Conservation (phyloP, 192 early-diverging fungal species). For the Entomortierella chlamydospora region DNA sequence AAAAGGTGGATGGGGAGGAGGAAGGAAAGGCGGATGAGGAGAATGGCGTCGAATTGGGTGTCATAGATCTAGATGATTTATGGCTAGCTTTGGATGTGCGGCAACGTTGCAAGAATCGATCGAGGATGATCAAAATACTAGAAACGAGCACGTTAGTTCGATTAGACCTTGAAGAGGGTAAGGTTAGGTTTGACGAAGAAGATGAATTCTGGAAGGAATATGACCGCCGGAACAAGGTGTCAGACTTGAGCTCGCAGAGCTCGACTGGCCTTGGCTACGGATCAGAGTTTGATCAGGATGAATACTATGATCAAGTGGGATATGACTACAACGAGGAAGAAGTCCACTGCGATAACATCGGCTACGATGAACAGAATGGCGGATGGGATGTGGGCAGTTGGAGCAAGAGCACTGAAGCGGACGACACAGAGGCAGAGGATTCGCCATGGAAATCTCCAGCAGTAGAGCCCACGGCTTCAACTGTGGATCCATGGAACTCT, state of each 20-base stretch:
- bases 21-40: not conserved
- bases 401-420: not conserved
- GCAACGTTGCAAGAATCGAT: slow-evolving; percentile 62
- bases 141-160: slow-evolving; percentile 26
- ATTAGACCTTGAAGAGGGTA: slow-evolving; percentile 15
- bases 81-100: slow-evolving; percentile 48
- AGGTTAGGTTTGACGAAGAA: slow-evolving; percentile 14
- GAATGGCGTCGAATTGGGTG: slow-evolving; percentile 25
- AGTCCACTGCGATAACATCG: not conserved
- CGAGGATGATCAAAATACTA: slow-evolving; percentile 40
- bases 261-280: not conserved
- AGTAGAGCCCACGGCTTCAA: no score
- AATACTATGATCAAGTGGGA: not conserved
- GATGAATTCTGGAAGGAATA: slow-evolving; percentile 27
- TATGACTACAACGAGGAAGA: not conserved
- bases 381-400: not conserved
- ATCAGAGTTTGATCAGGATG: not conserved
- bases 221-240: not conserved
- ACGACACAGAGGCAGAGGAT: no score
- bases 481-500: no score
- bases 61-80: slow-evolving; percentile 4
- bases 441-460: no score
- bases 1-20: slow-evolving; percentile 15
- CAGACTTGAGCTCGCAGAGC: no score
- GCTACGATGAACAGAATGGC: not conserved